Evolutionary conservation across 371 early-diverging fungal genomes (phyloP).

Genomic region (Mortierella sp.): DNA sequence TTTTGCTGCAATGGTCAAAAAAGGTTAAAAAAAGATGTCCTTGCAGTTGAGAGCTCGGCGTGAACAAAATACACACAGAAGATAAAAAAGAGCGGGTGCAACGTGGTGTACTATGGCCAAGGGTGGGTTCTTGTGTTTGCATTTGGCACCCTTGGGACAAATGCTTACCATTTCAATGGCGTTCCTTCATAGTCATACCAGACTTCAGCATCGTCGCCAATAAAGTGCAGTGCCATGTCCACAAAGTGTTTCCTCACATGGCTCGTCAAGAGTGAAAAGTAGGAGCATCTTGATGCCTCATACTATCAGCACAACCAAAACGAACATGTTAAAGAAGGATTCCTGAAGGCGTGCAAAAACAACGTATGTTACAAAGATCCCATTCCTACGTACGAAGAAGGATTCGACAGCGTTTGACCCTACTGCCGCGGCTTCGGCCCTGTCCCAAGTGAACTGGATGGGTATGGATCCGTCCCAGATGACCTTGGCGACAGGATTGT

Average conservation of each 20-base stretch:
- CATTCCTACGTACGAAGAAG: constrained; percentile 58
- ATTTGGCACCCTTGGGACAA: no score
- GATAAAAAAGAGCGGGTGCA: neutral
- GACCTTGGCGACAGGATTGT: constrained; percentile 47
- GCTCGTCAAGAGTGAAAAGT: constrained; percentile 69
- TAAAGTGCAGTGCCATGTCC: constrained; percentile 55
- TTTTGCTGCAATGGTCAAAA: neutral
- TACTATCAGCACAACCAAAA: constrained; percentile 52
- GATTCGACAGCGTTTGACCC: constrained; percentile 58
- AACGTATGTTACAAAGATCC: no score
- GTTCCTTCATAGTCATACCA: constrained; percentile 75
- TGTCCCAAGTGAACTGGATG: constrained; percentile 61
- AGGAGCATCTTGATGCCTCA: constrained; percentile 71
- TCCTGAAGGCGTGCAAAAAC: no score
- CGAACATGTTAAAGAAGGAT: neutral
- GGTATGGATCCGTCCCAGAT: constrained; percentile 73
- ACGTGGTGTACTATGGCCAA: no score
- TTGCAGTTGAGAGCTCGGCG: constrained; percentile 12
- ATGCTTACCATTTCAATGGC: constrained; percentile 77
- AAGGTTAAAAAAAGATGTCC: constrained; percentile 8
- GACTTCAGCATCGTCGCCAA: constrained; percentile 61
- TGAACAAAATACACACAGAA: neutral
- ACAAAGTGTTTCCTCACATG: constrained; percentile 61
- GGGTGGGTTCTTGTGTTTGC: no score
- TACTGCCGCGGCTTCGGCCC: constrained; percentile 54